Percentiles rank a stretch among this genome's conserved stretches.
These are phyloP conservation scores for Breynia disticha DNA, from an alignment of 441 rosid genomes.

Conservation along the genomic window DNA sequence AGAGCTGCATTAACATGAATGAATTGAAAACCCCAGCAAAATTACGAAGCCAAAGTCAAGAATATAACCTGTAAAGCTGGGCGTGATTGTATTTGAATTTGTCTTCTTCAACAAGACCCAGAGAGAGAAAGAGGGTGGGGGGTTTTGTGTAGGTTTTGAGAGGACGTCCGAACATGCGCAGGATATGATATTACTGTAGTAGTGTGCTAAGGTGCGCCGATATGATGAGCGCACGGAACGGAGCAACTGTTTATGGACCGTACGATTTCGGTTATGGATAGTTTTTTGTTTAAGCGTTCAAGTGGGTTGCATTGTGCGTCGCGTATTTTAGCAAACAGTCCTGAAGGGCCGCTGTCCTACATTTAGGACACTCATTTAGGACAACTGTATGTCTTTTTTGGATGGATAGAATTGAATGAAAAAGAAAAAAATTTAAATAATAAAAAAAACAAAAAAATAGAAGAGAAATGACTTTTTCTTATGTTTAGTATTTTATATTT, in stretches of 20 bases:
- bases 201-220: neutral
- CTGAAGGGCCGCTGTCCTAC: too few relatives aligned
- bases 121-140: neutral
- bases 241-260: constrained; percentile 11
- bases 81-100: constrained; percentile 1
- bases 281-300: too few relatives aligned
- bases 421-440: too few relatives aligned
- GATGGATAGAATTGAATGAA: too few relatives aligned
- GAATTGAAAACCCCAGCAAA: neutral
- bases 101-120: constrained; percentile 8
- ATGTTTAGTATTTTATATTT: too few relatives aligned
- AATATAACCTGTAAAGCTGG: constrained; percentile 19
- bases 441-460: too few relatives aligned
- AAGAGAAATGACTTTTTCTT: too few relatives aligned
- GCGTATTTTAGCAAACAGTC: too few relatives aligned
- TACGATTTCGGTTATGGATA: constrained; percentile 11
- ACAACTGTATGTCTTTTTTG: too few relatives aligned
- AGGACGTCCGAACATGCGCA: constrained; percentile 17
- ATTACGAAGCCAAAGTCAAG: constrained; percentile 3
- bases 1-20: constrained; percentile 10
- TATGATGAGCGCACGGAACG: neutral
- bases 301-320: too few relatives aligned
- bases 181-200: constrained; percentile 1
- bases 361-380: too few relatives aligned
- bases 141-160: constrained; percentile 16